A percentile compares a stretch with the other conserved stretches of the same genome.
Evolutionary conservation across 164 flowering plant genomes (phyloP).

Genomic region (Santalum album): DNA sequence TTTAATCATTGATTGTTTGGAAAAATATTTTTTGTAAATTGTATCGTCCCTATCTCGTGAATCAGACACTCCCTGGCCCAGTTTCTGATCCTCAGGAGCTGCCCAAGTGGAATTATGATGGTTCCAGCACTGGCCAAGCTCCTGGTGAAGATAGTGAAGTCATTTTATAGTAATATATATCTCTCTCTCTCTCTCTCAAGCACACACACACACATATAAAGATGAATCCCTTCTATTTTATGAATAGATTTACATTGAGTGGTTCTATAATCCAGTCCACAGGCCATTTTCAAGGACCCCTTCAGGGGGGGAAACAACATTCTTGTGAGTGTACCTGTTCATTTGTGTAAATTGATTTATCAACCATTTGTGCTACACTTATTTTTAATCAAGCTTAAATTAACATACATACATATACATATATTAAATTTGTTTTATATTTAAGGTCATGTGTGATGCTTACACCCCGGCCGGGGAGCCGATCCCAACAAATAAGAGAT

Average conservation of each 20-base stretch:
- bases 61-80: constrained; percentile 34
- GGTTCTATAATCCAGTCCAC: constrained; percentile 26
- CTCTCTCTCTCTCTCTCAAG: not conserved
- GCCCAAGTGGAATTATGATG: constrained; percentile 52
- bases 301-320: constrained; percentile 52
- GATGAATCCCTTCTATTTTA: not conserved
- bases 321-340: constrained; percentile 23
- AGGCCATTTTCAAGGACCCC: constrained; percentile 46
- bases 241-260: not conserved
- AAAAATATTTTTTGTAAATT: no score
- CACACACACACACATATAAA: no score
- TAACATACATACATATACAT: not conserved
- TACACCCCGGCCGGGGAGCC: constrained; percentile 1
- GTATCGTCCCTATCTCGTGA: not conserved
- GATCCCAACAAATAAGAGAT: constrained; percentile 4
- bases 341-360: no score
- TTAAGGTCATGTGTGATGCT: constrained; percentile 1
- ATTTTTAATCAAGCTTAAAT: not conserved
- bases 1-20: no score
- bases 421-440: not conserved
- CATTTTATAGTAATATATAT: constrained; percentile 30
- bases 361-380: no score
- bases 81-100: constrained; percentile 27
- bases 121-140: constrained; percentile 52
- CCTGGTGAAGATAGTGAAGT: constrained; percentile 54